phyloP scores from a whole-genome alignment of 768 basidiomycete genomes.

The Trametes meyenii region DNA sequence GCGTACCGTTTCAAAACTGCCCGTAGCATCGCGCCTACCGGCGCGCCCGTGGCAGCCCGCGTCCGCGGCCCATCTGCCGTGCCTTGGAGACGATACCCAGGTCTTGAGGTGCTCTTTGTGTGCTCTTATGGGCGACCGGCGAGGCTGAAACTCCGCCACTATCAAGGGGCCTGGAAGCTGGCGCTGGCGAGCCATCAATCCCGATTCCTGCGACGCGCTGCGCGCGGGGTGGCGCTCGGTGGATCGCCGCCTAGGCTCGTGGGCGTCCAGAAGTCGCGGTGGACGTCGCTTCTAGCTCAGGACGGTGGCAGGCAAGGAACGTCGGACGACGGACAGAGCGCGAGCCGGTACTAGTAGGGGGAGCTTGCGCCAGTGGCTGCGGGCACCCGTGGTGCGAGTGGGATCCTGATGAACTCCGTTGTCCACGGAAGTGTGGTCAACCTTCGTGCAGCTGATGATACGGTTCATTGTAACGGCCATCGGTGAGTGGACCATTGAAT shows the following conservation, averaged over 20 bases:
- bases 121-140: conserved; percentile 4
- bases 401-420: not conserved
- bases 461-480: not conserved
- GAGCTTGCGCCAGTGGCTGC: no score
- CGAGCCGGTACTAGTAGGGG: not conserved
- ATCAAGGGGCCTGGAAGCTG: conserved; percentile 3
- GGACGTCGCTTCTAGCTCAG: no score
- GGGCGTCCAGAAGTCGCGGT: no score
- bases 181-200: not conserved
- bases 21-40: not conserved
- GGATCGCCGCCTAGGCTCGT: no score
- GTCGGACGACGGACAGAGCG: not conserved
- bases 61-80: no score
- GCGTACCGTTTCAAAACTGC: not conserved
- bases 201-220: no score
- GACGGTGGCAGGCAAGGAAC: not conserved
- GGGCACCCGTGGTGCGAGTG: no score
- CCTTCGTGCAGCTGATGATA: not conserved
- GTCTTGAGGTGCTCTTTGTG: not conserved
- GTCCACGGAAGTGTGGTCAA: not conserved
- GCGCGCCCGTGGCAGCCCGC: no score
- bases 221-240: no score
- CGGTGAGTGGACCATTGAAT: no score
- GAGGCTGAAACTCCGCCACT: conserved; percentile 7
- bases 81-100: not conserved